Conservation (phyloP, 345 rosid species). For the Citropsis articulata region DNA sequence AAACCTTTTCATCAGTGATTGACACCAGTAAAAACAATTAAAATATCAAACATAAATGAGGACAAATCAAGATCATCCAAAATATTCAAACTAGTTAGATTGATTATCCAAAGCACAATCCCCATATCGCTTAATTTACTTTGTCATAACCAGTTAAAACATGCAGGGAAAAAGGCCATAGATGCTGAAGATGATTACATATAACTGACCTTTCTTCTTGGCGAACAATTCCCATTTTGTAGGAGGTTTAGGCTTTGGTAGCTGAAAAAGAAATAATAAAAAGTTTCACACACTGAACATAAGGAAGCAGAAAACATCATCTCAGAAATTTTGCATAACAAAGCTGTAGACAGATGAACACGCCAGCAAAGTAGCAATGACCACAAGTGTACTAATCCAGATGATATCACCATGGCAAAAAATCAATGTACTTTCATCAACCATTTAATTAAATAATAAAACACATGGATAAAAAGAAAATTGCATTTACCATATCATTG, state of each 20-base stretch:
- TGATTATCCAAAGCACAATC: conserved; percentile 3
- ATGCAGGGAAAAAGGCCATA: not conserved
- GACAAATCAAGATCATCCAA: not conserved
- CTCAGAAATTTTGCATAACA: not conserved
- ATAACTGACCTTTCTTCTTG: conserved; percentile 44
- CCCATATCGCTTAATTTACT: not conserved
- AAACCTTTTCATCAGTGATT: not conserved
- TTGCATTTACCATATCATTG: not conserved
- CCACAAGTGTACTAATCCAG: not conserved
- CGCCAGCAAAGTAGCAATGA: not conserved
- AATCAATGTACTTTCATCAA: not conserved
- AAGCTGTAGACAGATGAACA: not conserved
- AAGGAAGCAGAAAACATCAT: not conserved
- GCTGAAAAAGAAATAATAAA: conserved; percentile 29
- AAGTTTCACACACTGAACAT: not conserved
- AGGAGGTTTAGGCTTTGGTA: conserved; percentile 57
- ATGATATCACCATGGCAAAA: not conserved
- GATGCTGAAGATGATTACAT: not conserved
- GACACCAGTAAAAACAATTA: not conserved
- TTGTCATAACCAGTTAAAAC: not conserved
- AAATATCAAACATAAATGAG: not conserved
- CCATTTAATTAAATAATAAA: not conserved
- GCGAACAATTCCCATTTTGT: conserved; percentile 56
- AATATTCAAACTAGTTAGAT: not conserved
- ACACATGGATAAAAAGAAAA: not conserved